Evolutionary conservation across 805 yeast species (phyloP).

Genomic region (Candida hungchunana): DNA sequence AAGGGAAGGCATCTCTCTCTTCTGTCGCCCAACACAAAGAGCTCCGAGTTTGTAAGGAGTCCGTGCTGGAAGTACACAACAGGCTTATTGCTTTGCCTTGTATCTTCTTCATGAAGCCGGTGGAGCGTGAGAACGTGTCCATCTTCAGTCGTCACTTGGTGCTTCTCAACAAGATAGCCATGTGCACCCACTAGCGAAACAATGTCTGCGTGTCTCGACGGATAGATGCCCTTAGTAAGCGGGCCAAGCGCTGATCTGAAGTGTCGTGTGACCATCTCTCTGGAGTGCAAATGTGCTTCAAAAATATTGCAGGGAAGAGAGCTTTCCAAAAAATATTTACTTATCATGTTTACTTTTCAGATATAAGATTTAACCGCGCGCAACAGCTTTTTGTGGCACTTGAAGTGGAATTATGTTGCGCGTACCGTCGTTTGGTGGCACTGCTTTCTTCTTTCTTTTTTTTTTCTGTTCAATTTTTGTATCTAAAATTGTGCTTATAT

Average conservation of each 20-base stretch:
- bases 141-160: constrained; percentile 63
- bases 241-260: too few relatives aligned
- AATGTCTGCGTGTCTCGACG: constrained; percentile 7
- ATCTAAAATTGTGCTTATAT: too few relatives aligned
- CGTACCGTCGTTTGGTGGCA: background rate
- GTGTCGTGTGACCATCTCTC: too few relatives aligned
- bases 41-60: constrained; percentile 70
- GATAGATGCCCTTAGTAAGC: constrained; percentile 2
- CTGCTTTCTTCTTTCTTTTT: too few relatives aligned
- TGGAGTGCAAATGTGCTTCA: too few relatives aligned
- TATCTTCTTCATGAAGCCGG: constrained; percentile 33
- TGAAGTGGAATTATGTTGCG: background rate
- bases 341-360: too few relatives aligned
- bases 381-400: background rate
- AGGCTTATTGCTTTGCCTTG: constrained; percentile 22
- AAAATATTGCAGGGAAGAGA: too few relatives aligned
- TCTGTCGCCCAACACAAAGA: constrained; percentile 45
- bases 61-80: constrained; percentile 83
- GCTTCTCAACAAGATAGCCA: constrained; percentile 64
- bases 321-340: too few relatives aligned
- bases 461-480: too few relatives aligned
- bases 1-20: constrained; percentile 56
- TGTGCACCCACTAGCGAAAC: constrained; percentile 31
- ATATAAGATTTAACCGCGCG: too few relatives aligned
- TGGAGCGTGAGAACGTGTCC: constrained; percentile 68